Evolutionary conservation across 73 alveolate genomes (phyloP).

Genomic region (Tetrahymena thermophila): DNA sequence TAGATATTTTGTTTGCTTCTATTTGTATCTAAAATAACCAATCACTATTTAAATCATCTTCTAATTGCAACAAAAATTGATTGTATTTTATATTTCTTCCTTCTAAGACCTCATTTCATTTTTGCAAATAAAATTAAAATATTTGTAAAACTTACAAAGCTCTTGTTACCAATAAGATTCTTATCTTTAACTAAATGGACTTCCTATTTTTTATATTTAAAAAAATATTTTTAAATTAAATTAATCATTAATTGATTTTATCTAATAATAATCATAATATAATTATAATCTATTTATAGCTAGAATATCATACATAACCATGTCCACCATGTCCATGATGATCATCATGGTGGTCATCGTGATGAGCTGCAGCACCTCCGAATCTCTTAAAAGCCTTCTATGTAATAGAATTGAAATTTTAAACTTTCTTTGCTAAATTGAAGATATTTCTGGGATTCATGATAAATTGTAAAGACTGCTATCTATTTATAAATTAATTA

Average conservation of each 20-base stretch:
- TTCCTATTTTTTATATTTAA: background rate
- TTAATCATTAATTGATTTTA: background rate
- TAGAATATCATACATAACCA: background rate
- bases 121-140: background rate
- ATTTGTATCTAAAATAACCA: no score
- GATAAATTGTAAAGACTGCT: background rate
- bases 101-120: background rate
- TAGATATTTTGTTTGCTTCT: background rate
- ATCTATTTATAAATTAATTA: background rate
- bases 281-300: no score
- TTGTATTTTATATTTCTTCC: no score
- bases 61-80: no score
- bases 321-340: background rate
- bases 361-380: constrained; percentile 1
- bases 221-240: no score
- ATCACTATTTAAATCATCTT: no score
- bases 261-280: no score
- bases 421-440: background rate
- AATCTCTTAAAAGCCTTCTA: background rate
- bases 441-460: background rate
- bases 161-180: background rate
- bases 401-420: background rate
- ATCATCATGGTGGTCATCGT: background rate
- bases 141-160: background rate
- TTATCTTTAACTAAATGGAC: background rate